Base-by-base conservation (phyloP, 2,329 filamentous ascomycete species). In the Juglanconis oblonga region DNA sequence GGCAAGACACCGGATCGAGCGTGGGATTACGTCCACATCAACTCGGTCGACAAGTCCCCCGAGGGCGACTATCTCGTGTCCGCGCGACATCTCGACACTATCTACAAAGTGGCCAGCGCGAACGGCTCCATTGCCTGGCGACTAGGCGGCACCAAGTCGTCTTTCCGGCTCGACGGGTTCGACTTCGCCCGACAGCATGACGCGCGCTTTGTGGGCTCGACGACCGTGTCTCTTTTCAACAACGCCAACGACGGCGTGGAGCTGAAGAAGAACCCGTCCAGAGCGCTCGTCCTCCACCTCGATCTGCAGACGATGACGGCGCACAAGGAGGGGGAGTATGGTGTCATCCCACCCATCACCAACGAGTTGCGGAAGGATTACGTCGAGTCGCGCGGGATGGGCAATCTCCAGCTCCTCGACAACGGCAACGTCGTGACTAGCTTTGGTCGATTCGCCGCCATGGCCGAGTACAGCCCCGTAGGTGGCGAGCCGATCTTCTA, bases 1-100 rank as follows among this genome's bases (percentile, higher is more conserved):
- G 58, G 58, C 11, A 49, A 52, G 4, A 56, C 48, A 9, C 67
- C 67, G 0, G 63, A 62, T 14, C 14, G 47, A 10, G 71, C 76
- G 0, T 85, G 80, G 71, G 81, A 85, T 67, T 83, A 77, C 61
- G 83, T 83, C 66, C 81, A 83, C 67, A 77, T 85, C 69, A 83
- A 84, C 69, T 79, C 79, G 36, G 71, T 84, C n/a, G 78, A 83
- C 64, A 83, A 83, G 66, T 76, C 78, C 57, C 64, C 69, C 0
- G 64, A 73, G 0, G 80, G 80, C 3, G 52, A 62, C 51, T 86
- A 82, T 55, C 68, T 85, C 14, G 72, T 86, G 32, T 85, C 81
- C 0, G 74, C 77, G 0, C 77, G 81, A 1, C 75, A 83, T 65
- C 73, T 76, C 44, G 77, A 77, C 65, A 74, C 76, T 10, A 70